Evolutionary conservation across 192 early-diverging fungal genomes (phyloP), one percentile per base, ranked within the genome.

Genomic region (Dimargaris cristalligena): DNA sequence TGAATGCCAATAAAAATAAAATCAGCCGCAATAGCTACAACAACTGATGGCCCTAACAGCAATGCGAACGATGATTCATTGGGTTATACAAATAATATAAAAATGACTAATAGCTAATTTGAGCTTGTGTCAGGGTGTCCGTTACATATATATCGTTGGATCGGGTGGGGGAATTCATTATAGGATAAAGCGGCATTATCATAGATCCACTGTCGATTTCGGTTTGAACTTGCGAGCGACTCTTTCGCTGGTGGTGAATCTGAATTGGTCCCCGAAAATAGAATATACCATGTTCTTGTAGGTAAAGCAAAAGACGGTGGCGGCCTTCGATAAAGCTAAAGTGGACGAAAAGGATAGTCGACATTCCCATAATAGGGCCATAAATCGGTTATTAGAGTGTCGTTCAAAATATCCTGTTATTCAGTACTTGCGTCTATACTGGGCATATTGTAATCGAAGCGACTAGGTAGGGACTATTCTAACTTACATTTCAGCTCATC

Each of bases 221-320:
- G 23, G 28, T 22, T 55, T 55, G 34, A 55, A 35, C 52, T 55
- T 35, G 4, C 31, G 87, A 13, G 82, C 66, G 2, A 80, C 81
- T 32, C 91, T 70, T 35, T 87, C 84, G 14, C 82, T 74, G 0
- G 89, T 73, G n/a, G 85, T 67, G 55, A 74, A 81, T 34, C 67
- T 71, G 62, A 94, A 79, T 62, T 89, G 85, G 67, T 83, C 76
- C 1, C 91, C 91, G 60, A 86, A 89, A 0, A 94, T 61, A 31
- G 74, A 75, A 50, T 80, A 83, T 20, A 74, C 34, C 14, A 65
- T 51, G 31, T 71, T 64, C 11, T 70, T 63, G 20, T 86, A 55
- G 22, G 62, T 61, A 31, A 77, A 56, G 18, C 66, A 67, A 59
- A 89, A 87, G 26, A 80, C 71, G 52, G 62, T 74, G 45, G 79